These are phyloP conservation scores for Spiromastix sp. DNA, from an alignment of 2,329 filamentous ascomycete genomes.

Conservation along the genomic window DNA sequence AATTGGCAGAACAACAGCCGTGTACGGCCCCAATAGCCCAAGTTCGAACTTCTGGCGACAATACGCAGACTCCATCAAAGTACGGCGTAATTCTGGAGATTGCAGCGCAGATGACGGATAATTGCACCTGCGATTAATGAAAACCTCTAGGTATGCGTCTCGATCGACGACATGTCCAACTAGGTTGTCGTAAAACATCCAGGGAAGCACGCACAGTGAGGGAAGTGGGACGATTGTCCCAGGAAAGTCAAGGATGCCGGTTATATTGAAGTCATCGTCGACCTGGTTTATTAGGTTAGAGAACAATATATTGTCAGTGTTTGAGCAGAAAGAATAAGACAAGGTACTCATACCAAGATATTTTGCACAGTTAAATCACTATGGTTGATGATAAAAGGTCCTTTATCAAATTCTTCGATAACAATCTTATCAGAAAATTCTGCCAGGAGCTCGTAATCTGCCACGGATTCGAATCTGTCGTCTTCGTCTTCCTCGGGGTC, in stretches of 20 bases:
- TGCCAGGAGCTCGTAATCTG: constrained; percentile 4
- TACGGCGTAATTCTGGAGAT: neutral
- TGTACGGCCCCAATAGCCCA: constrained; percentile 3
- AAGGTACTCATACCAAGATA: constrained; percentile 3
- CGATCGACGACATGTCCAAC: constrained; percentile 2
- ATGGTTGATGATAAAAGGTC: constrained; percentile 6
- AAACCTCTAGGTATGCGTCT: constrained; percentile 1
- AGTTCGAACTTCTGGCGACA: constrained; percentile 5
- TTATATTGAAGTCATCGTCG: constrained; percentile 11
- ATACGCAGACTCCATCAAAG: constrained; percentile 3
- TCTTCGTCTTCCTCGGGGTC: constrained; percentile 4
- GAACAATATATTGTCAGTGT: neutral
- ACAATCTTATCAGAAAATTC: constrained; percentile 1
- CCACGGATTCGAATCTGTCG: constrained; percentile 2
- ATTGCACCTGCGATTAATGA: neutral
- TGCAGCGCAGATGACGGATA: constrained; percentile 2
- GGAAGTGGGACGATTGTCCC: constrained; percentile 9
- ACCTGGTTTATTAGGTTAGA: constrained; percentile 7
- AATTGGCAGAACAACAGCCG: constrained; percentile 1
- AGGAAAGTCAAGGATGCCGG: constrained; percentile 10
- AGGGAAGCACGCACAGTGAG: constrained; percentile 6
- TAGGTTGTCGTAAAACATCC: constrained; percentile 6
- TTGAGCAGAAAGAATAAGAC: neutral
- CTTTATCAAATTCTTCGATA: constrained; percentile 2
- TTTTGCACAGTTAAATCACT: constrained; percentile 6